Evolutionary conservation across 371 early-diverging fungal genomes (phyloP), one percentile per base, ranked within the genome.

Genomic region (Gilbertella persicaria): DNA sequence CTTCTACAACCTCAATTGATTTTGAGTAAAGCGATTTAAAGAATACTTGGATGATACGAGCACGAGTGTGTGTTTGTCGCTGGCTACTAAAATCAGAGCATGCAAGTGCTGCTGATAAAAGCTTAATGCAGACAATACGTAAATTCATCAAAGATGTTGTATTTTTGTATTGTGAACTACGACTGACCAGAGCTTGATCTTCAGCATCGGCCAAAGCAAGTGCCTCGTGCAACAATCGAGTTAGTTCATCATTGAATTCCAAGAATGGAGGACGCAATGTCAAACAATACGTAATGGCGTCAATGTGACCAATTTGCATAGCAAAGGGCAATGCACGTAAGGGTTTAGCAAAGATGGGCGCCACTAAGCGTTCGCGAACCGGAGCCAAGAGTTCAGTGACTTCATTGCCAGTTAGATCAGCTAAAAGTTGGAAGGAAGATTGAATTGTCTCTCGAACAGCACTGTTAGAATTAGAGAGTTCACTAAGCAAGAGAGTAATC

Each of bases 221-320:
- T 0, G 95, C 96, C 65, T 99, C 99, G 40, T 91, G 88, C 19
- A 99, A 65, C 30, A 98, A 62, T 10, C 97, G 84, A 10, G 92
- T 73, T 25, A 99, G 79, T 62, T 97, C 97, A 17, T 97, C 98
- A 42, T 88, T 93, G 59, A 96, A 95, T 38, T 84, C 84, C 38
- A 98, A 67, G 61, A 98, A 86, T 3, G 95, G 87, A 29, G 98
- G 97, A 4, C 88, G 80, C n/a, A 98, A 71, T 0, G 89, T 80
- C 50, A 99, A 74, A 51, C 96, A 95, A 68, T 95, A 98, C 0
- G 97, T 97, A 53, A 98, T 92, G 16, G 98, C 98, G 59, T 98
- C 99, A 55, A 96, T 96, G 61, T 96, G 87, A 8, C 98, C 99
- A 23, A 99, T 98, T 69, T 97, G 98, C 90, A 96, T 92, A 30